These are phyloP conservation scores for Colletotrichum kahawae DNA, from an alignment of 2,329 filamentous ascomycete genomes.

Conservation along the genomic window DNA sequence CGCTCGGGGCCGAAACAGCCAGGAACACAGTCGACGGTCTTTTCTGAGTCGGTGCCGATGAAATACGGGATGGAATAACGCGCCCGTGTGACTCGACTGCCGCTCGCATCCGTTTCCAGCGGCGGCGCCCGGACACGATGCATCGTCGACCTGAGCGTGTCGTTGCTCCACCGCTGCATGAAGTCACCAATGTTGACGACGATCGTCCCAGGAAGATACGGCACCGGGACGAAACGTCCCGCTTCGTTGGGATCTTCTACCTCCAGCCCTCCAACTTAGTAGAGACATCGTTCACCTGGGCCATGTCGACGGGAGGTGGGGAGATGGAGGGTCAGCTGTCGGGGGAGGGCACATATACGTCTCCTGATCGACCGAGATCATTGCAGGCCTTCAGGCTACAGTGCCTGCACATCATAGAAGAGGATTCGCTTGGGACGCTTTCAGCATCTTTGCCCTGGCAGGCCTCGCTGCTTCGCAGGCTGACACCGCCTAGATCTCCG, in stretches of 20 bases:
- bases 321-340: background rate
- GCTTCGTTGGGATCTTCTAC: slow-evolving; percentile 42
- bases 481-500: background rate
- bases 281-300: background rate
- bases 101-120: slow-evolving; percentile 22
- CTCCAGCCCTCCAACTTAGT: slow-evolving; percentile 43
- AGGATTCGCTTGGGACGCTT: background rate
- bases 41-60: slow-evolving; percentile 52
- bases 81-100: slow-evolving; percentile 47
- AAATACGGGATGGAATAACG: slow-evolving; percentile 68
- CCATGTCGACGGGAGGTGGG: background rate
- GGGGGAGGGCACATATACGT: background rate
- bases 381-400: background rate
- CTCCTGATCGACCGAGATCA: background rate
- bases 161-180: slow-evolving; percentile 44
- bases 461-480: background rate
- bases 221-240: slow-evolving; percentile 36
- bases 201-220: slow-evolving; percentile 35
- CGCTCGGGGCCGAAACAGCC: slow-evolving; percentile 46
- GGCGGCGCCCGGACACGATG: slow-evolving; percentile 27
- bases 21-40: slow-evolving; percentile 56
- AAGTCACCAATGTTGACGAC: slow-evolving; percentile 45
- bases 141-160: slow-evolving; percentile 35
- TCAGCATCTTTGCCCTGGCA: background rate
- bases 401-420: background rate